Base-by-base conservation (phyloP, 495 filamentous ascomycete species). In the Penicillium macrosclerotiorum region DNA sequence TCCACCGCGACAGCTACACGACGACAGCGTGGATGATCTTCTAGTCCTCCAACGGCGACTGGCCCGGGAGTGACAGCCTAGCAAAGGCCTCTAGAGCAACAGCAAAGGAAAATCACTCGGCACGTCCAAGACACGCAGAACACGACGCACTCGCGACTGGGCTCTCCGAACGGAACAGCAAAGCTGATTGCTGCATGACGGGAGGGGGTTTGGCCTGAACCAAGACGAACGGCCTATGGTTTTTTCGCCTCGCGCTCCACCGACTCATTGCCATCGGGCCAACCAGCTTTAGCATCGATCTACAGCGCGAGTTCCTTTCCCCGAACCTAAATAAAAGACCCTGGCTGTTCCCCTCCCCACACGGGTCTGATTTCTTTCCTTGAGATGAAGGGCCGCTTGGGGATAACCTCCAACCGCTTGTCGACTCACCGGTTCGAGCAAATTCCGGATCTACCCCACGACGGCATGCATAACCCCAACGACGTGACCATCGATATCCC, bases 401-500 rank as follows among this genome's bases (percentile, higher is more conserved):
- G 67, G 38, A 42, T 65, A 26, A 49, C 59, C 16, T 42, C 68
- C 44, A 71, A 69, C 45, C 68, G 68, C 38, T 62, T 72, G 43
- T 70, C 65, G 18, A 36, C 53, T 34, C 61, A 74, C 46, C 72
- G 72, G 26, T 78, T 78, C 32, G 64, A 73, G 32, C 69, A 74
- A 22, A 54, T 78, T n/a, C 68, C 64, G 8, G 67, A 73, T 22
- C 49, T 70, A 18, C 54, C 64, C 4, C 49, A 62, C 17, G 63
- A 71, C 39, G 55, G 46, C 4, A 73, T 74, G 72, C 42, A 50
- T 16, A 76, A 75, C 37, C 66, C 73, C 1, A 76, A 80, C 51
- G 80, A 82, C 55, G 76, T 71, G 23, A 81, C 78, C 8, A 80
- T 80, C 46, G 78, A 81, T 34, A 83, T 83, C 23, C 80, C 80